A percentile compares a stretch with the other conserved stretches of the same genome.
phyloP scores from a whole-genome alignment of 139 green algal genomes.

The Chlamydomonas incerta region DNA sequence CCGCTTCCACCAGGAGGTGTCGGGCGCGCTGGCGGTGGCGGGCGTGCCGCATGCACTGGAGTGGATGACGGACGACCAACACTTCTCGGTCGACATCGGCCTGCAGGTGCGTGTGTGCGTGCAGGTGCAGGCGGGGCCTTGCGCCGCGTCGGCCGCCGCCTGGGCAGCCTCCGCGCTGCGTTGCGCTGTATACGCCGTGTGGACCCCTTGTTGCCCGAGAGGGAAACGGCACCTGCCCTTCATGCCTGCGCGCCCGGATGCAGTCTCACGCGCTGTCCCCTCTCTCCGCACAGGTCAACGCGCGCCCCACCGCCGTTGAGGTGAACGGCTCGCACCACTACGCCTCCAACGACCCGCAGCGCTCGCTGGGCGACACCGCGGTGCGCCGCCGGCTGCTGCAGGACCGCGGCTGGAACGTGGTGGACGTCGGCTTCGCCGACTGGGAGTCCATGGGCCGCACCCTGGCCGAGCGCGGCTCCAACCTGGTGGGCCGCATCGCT shows the following conservation, averaged over 20 bases:
- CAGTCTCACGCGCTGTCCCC: too few species aligned
- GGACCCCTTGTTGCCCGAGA: too few species aligned
- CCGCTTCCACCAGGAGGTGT: slow-evolving; percentile 58
- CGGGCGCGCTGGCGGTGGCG: slow-evolving; percentile 33
- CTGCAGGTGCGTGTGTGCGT: slow-evolving; percentile 54
- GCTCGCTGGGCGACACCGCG: slow-evolving; percentile 42
- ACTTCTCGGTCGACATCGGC: slow-evolving; percentile 64
- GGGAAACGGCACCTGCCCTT: too few species aligned
- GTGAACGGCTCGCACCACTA: slow-evolving; percentile 64
- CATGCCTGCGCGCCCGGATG: too few species aligned
- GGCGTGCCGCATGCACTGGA: slow-evolving; percentile 61
- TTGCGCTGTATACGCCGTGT: too few species aligned
- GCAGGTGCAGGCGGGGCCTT: too few species aligned
- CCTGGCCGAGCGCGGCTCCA: not conserved
- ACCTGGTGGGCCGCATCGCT: slow-evolving; percentile 28
- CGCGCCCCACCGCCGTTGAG: slow-evolving; percentile 52
- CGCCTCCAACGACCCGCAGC: slow-evolving; percentile 47
- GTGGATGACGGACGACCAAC: slow-evolving; percentile 57
- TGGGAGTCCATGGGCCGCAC: slow-evolving; percentile 45
- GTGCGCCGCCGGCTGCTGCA: slow-evolving; percentile 51
- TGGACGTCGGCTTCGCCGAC: slow-evolving; percentile 51
- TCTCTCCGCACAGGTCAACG: slow-evolving; percentile 25
- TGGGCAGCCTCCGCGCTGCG: too few species aligned
- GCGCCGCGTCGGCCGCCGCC: too few species aligned
- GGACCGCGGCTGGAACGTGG: slow-evolving; percentile 57